Base-by-base conservation (phyloP, 768 basidiomycete species). In the Inosperma sp. region DNA sequence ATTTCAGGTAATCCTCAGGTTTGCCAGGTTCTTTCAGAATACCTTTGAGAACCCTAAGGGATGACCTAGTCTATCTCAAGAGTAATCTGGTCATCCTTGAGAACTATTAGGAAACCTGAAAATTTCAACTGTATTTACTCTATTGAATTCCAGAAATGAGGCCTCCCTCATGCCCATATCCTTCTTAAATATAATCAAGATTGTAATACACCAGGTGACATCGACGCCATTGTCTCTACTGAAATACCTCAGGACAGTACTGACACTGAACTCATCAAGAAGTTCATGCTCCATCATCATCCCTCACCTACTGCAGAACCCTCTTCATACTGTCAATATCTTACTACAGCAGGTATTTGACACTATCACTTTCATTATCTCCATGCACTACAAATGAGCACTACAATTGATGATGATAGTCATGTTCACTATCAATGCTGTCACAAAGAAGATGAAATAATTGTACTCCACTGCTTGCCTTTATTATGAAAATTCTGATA, bases 71-170 rank as follows among this genome's bases (percentile, higher is more conserved):
- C n/a, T n/a, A n/a, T n/a, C n/a, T n/a, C n/a, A n/a, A n/a, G n/a
- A n/a, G n/a, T n/a, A n/a, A n/a, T n/a, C n/a, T n/a, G n/a, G n/a
- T n/a, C n/a, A n/a, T n/a, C n/a, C n/a, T n/a, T n/a, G n/a, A n/a
- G n/a, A n/a, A n/a, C n/a, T n/a, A n/a, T n/a, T n/a, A n/a, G n/a
- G n/a, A n/a, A n/a, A n/a, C n/a, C n/a, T n/a, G n/a, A n/a, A n/a
- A n/a, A n/a, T n/a, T n/a, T n/a, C n/a, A n/a, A 73, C 46, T 27
- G 52, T 13, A 65, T 76, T 7, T 59, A 70, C 23, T 59, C 52
- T 7, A 56, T 73, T 26, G 70, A 76, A 53, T 75, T 74, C 51
- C 73, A 75, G 46, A 74, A 74, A 44, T 60, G 65, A 1, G 70
- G 73, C 2, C 55, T 74, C 0, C 72, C 72, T 0, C 72, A 76